Evolutionary conservation across 2,329 filamentous ascomycete genomes (phyloP), one percentile per base, ranked within the genome.

Genomic region (Clarireedia monteithiana): DNA sequence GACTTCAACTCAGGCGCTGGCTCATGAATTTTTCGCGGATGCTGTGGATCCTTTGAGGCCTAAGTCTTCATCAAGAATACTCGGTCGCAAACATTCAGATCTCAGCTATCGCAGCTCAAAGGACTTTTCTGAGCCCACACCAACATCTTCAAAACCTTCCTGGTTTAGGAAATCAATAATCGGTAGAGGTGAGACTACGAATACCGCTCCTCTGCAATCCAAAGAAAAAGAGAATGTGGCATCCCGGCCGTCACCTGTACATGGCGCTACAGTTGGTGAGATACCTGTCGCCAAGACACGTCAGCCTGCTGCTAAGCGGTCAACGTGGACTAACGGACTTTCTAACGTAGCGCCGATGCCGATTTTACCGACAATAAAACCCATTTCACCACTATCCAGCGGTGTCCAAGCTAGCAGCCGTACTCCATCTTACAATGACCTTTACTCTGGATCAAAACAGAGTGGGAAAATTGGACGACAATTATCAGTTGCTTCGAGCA

Each of bases 161-260:
- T 99, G 94, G 94, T 96, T 99, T 74, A 84, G 94, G 63, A 91
- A 95, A 70, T 97, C 94, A 12, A 79, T 99, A 57, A 95, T 96
- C 67, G 86, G 88, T 56, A 82, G 88, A 58, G 84, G 86, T 47
- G 86, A 89, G 48, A 85, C 78, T 63, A 77, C 82, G 10, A 85
- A 88, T 53, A 77, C 79, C n/a, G 74, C 82, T 7, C 71, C 76
- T 20, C 7, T 47, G 17, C 72, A 71, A 53, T 66, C 75, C 15
- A 71, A 70, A 24, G 67, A 69, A 26, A 82, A 82, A 66, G 79
- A 81, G 24, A 68, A 67, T 17, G 59, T 68, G 6, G 71, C 73
- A 39, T 73, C 76, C 17, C 72, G 74, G 27, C 75, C 77, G 5
- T 71, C 72, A 17, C 76, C 76, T 1, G 70, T 75, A 3, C 73